These are phyloP conservation scores for Curvularia eragrostidis DNA, from an alignment of 2,329 filamentous ascomycete genomes.

Conservation along the genomic window DNA sequence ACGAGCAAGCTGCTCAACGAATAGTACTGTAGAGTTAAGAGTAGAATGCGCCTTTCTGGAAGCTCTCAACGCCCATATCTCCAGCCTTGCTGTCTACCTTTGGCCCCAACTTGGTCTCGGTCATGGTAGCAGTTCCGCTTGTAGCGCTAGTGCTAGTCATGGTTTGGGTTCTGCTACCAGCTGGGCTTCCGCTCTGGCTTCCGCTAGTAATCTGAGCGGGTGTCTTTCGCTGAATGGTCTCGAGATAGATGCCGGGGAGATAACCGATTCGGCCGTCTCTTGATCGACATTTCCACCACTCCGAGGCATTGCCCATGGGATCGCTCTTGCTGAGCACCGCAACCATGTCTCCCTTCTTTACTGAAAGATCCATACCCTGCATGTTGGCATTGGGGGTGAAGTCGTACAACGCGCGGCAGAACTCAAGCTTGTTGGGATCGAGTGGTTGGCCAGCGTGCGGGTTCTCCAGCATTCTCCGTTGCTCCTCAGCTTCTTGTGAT, in stretches of 20 bases:
- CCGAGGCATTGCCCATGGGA: slow-evolving; percentile 86
- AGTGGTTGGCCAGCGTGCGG: slow-evolving; percentile 61
- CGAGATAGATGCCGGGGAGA: slow-evolving; percentile 87
- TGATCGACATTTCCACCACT: slow-evolving; percentile 97
- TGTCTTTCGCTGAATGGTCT: slow-evolving; percentile 69
- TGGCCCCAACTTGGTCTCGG: slow-evolving; percentile 52
- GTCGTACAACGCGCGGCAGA: slow-evolving; percentile 93
- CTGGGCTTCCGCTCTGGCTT: slow-evolving; percentile 50
- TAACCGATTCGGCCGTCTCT: slow-evolving; percentile 91
- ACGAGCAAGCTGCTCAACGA: slow-evolving; percentile 17
- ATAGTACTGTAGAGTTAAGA: slow-evolving; percentile 53
- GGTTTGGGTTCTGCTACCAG: slow-evolving; percentile 61
- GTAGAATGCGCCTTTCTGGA: slow-evolving; percentile 74
- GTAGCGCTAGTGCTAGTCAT: slow-evolving; percentile 57
- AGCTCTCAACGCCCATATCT: slow-evolving; percentile 71
- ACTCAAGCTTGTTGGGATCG: slow-evolving; percentile 91
- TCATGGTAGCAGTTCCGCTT: slow-evolving; percentile 55
- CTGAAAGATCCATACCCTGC: slow-evolving; percentile 82
- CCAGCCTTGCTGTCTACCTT: slow-evolving; percentile 65
- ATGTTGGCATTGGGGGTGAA: slow-evolving; percentile 79
- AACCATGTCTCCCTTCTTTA: slow-evolving; percentile 94
- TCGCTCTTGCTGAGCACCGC: slow-evolving; percentile 93
- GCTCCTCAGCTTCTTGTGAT: slow-evolving; percentile 83
- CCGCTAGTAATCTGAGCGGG: slow-evolving; percentile 55
- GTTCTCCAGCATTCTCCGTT: slow-evolving; percentile 62